phyloP scores from a whole-genome alignment of 345 rosid genomes.

The Dipteronia sinensis region DNA sequence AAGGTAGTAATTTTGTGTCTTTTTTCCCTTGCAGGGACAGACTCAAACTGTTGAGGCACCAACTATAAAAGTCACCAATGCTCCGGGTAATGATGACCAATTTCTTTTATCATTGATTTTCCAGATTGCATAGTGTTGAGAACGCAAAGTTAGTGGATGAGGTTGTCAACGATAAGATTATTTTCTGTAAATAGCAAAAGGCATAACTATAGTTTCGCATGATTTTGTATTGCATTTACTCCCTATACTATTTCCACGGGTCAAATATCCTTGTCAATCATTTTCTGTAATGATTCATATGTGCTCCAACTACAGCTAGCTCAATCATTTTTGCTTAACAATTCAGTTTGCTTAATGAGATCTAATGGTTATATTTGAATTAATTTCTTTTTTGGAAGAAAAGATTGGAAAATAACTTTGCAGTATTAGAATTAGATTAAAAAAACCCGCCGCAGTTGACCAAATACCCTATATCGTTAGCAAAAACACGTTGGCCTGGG shows the following conservation, averaged over 20 bases:
- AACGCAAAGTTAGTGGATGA: background rate
- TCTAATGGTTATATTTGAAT: no score
- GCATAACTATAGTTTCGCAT: background rate
- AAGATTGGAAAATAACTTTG: background rate
- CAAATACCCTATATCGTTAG: background rate
- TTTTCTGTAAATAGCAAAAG: background rate
- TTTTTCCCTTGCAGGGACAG: conserved; percentile 63
- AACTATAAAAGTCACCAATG: conserved; percentile 79
- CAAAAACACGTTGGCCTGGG: background rate
- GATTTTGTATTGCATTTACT: background rate
- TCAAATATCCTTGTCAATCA: background rate
- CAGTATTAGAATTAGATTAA: no score
- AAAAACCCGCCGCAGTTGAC: background rate
- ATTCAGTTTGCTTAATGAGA: background rate
- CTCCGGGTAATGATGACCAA: conserved; percentile 64
- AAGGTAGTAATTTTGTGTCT: no score
- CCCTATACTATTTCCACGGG: background rate
- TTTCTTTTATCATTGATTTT: background rate
- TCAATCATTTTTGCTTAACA: conserved; percentile 9
- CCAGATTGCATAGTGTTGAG: background rate
- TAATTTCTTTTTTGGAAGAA: background rate
- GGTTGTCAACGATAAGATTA: no score
- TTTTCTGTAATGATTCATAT: background rate
- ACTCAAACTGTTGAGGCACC: conserved; percentile 88
- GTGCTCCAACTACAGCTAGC: background rate